These are phyloP conservation scores for Pilobolus umbonatus DNA, from an alignment of 192 early-diverging fungal species.

Conservation along the genomic window DNA sequence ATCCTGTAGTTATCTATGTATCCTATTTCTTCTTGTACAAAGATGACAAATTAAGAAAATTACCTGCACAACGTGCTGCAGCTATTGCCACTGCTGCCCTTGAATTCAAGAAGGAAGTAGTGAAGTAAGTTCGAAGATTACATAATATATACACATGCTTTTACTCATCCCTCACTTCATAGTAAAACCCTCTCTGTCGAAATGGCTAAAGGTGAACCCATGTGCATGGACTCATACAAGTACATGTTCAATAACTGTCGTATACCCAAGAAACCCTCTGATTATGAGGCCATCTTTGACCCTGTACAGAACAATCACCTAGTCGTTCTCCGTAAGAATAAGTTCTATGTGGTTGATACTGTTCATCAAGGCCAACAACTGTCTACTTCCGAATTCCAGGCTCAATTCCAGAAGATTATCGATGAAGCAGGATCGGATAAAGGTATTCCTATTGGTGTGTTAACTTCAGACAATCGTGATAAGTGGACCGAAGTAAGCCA, in stretches of 20 bases:
- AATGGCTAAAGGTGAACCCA: slow-evolving; percentile 63
- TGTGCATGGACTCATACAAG: slow-evolving; percentile 89
- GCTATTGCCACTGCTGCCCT: slow-evolving; percentile 80
- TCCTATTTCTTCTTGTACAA: slow-evolving; percentile 93
- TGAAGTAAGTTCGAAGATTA: slow-evolving; percentile 27
- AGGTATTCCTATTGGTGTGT: slow-evolving; percentile 73
- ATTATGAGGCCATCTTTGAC: slow-evolving; percentile 69
- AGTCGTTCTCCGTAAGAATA: slow-evolving; percentile 82
- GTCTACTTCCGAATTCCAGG: slow-evolving; percentile 79
- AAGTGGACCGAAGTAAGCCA: slow-evolving; percentile 66
- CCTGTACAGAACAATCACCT: slow-evolving; percentile 76
- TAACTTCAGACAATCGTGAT: slow-evolving; percentile 89
- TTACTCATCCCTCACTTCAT: background rate
- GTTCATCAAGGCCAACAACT: slow-evolving; percentile 72
- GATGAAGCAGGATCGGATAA: slow-evolving; percentile 55
- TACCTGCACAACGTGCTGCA: slow-evolving; percentile 79
- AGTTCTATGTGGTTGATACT: slow-evolving; percentile 78
- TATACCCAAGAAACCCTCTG: slow-evolving; percentile 79
- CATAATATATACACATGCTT: background rate
- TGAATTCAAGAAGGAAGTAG: slow-evolving; percentile 80
- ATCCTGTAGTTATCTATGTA: slow-evolving; percentile 88
- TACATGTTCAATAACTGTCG: slow-evolving; percentile 96
- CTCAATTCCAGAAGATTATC: slow-evolving; percentile 66
- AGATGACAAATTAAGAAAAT: slow-evolving; percentile 77
- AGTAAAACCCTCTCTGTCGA: slow-evolving; percentile 73